Evolutionary conservation across 208 protist species (phyloP), one percentile per base, ranked within the genome.

Genomic region (Baffinella frigidus): DNA sequence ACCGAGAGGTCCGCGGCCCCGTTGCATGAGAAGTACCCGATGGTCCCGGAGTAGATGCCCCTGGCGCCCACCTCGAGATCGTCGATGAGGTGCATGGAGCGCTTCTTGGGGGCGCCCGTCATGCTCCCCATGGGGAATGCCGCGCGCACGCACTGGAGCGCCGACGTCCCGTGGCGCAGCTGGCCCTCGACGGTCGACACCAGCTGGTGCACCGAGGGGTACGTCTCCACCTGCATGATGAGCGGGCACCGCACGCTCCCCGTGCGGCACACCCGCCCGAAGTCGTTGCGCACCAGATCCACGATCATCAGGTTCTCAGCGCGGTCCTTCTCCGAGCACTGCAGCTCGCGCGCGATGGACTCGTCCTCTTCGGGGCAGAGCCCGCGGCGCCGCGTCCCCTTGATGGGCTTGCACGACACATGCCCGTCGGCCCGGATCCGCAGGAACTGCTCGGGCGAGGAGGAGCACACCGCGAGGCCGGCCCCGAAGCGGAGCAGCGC

Each of bases 231-330:
- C 27, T 61, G 30, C 94, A 96, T 95, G 27, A 96, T 72, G 81
- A 74, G 43, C 9, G 95, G 93, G 17, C 95, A 94, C 50, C 73
- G 39, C 27, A 96, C 95, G 3, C 72, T 93, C 45, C 81, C 83
- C 38, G 48, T 56, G 27, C 67, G 43, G 73, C 94, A 95, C 30
- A 96, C 92, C n/a, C 83, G 81, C 0, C 93, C 92, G 14, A 96
- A 48, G 89, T 96, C 95, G 81, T 95, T 96, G 11, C 95, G 93
- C 9, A 96, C 77, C 24, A 96, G 94, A 56, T 96, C 95, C 44
- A 94, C 93, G 64, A 95, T 96, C 94, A 96, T 95, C 68, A 96
- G 81, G 67, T 96, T 95, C 91, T 95, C 95, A 24, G 92, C 74
- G 36, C 93, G 92, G 67, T 94, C 93, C 92, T 95, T 95, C 45